phyloP scores from a whole-genome alignment of 371 early-diverging fungal genomes.

The Choanephora cucurbitarum region DNA sequence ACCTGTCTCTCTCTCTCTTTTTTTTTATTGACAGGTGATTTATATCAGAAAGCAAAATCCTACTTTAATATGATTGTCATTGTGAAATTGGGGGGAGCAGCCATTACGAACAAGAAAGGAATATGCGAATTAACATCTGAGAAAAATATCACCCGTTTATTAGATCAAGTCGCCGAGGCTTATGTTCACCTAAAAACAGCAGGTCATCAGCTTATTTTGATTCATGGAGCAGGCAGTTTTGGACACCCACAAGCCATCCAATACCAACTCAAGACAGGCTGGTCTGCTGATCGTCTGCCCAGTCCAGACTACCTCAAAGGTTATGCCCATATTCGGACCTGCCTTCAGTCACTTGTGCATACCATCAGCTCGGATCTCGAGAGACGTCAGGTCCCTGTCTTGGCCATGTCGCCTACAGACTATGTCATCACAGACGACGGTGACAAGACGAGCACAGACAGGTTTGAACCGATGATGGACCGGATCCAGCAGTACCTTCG shows the following conservation, averaged over 20 bases:
- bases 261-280: constrained; percentile 41
- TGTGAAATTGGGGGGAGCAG: constrained; percentile 53
- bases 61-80: constrained; percentile 26
- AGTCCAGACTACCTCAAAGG: constrained; percentile 25
- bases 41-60: too few species aligned
- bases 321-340: constrained; percentile 31
- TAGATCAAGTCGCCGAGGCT: constrained; percentile 32
- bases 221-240: constrained; percentile 56
- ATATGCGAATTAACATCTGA: constrained; percentile 30
- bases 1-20: neutral
- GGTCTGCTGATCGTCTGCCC: constrained; percentile 15
- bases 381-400: constrained; percentile 32
- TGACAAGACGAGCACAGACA: constrained; percentile 16
- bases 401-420: constrained; percentile 44
- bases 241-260: constrained; percentile 51
- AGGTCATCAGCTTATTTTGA: constrained; percentile 34
- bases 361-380: constrained; percentile 25
- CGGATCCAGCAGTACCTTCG: constrained; percentile 29
- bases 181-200: constrained; percentile 17
- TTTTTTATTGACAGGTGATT: neutral
- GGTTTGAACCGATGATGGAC: constrained; percentile 15
- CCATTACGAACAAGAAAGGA: constrained; percentile 45
- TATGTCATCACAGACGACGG: constrained; percentile 32
- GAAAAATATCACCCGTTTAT: constrained; percentile 12
- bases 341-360: constrained; percentile 30